A percentile compares a stretch with the other conserved stretches of the same genome.
These are phyloP conservation scores for Linnemannia zychae DNA, from an alignment of 192 early-diverging fungal species.

Conservation along the genomic window DNA sequence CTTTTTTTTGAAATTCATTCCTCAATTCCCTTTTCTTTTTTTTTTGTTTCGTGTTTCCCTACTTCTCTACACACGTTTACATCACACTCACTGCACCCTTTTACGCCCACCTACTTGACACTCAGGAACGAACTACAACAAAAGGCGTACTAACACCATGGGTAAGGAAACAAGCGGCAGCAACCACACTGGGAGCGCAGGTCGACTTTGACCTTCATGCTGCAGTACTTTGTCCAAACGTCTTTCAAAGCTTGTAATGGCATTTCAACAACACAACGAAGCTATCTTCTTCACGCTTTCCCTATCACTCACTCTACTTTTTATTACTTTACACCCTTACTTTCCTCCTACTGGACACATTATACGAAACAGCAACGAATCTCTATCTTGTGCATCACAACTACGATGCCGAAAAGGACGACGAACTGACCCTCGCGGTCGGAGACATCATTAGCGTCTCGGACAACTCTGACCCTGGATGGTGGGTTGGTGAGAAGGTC, in stretches of 20 bases:
- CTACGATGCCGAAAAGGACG: constrained; percentile 72
- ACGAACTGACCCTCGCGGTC: constrained; percentile 71
- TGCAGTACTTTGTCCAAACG: no score
- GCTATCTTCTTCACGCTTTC: not conserved
- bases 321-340: not conserved
- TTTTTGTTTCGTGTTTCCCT: not conserved
- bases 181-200: not conserved
- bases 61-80: not conserved
- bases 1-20: not conserved
- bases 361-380: not conserved
- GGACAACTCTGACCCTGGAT: constrained; percentile 66
- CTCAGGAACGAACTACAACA: constrained; percentile 1
- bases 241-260: no score
- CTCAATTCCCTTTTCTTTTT: not conserved
- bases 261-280: no score
- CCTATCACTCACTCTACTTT: not conserved
- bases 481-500: constrained; percentile 62
- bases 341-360: not conserved
- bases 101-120: not conserved
- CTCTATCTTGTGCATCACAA: constrained; percentile 57
- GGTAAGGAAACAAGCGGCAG: not conserved
- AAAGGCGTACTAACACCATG: not conserved
- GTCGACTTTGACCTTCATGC: not conserved
- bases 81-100: not conserved
- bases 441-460: constrained; percentile 72